phyloP scores from a whole-genome alignment of 1,139 yeast genomes.

The Yamadazyma spencermartinsiae region DNA sequence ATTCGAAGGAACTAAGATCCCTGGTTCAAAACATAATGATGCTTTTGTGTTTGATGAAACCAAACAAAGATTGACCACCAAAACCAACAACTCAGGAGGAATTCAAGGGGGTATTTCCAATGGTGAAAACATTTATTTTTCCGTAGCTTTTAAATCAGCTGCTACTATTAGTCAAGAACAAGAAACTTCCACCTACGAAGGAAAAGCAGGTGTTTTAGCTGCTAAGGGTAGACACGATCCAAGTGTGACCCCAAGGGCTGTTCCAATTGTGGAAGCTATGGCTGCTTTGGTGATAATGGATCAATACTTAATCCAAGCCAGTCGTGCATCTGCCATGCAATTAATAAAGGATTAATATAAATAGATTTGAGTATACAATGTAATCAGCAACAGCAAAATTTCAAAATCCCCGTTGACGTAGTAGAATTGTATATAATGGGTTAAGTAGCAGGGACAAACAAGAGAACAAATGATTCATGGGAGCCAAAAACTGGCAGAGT shows the following conservation, averaged over 20 bases:
- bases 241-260: constrained; percentile 96
- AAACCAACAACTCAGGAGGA: constrained; percentile 94
- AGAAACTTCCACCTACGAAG: constrained; percentile 82
- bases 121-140: constrained; percentile 92
- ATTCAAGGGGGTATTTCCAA: constrained; percentile 97
- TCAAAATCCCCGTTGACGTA: too few species aligned
- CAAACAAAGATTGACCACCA: constrained; percentile 68
- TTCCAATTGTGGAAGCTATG: constrained; percentile 98
- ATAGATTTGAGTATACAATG: too few species aligned
- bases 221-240: constrained; percentile 99
- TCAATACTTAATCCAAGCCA: constrained; percentile 77
- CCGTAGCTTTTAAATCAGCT: constrained; percentile 96
- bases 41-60: constrained; percentile 64
- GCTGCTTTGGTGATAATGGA: constrained; percentile 91
- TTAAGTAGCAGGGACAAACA: too few species aligned
- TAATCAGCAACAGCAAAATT: too few species aligned
- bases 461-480: too few species aligned
- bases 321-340: constrained; percentile 43
- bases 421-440: too few species aligned
- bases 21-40: constrained; percentile 95
- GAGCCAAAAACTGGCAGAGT: too few species aligned
- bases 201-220: constrained; percentile 80
- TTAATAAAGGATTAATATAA: constrained; percentile 1
- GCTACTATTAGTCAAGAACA: constrained; percentile 97
- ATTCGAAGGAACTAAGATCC: constrained; percentile 81